phyloP scores from a whole-genome alignment of 805 yeast species.

The Peterozyma xylosa region DNA sequence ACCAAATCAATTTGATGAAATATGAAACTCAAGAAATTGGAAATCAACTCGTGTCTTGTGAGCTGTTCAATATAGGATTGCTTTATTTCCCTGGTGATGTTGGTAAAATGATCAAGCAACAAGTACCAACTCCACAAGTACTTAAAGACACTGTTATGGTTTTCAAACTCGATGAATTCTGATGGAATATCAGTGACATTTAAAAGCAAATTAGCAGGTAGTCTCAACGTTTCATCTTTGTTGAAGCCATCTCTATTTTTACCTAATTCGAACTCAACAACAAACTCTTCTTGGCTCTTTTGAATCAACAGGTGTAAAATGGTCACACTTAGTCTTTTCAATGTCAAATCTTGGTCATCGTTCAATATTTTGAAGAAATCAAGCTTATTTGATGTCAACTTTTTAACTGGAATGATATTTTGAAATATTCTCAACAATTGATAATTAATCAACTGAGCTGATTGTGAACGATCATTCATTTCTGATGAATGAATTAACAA shows the following conservation, averaged over 20 bases:
- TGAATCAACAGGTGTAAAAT: slow-evolving; percentile 34
- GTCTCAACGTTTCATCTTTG: slow-evolving; percentile 14
- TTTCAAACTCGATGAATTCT: slow-evolving; percentile 32
- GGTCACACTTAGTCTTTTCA: slow-evolving; percentile 36
- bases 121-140: slow-evolving; percentile 68
- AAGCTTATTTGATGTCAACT: slow-evolving; percentile 24
- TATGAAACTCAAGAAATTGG: slow-evolving; percentile 42
- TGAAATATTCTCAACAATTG: slow-evolving; percentile 24
- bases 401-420: slow-evolving; percentile 19
- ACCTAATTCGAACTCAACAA: slow-evolving; percentile 52
- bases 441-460: slow-evolving; percentile 26
- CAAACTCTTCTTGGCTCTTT: slow-evolving; percentile 46
- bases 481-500: slow-evolving; percentile 24
- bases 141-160: slow-evolving; percentile 25
- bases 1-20: slow-evolving; percentile 44
- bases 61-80: slow-evolving; percentile 53
- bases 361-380: slow-evolving; percentile 26
- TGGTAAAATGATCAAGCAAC: slow-evolving; percentile 52
- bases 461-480: slow-evolving; percentile 18
- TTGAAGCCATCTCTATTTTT: slow-evolving; percentile 24
- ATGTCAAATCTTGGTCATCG: slow-evolving; percentile 17
- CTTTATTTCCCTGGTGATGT: slow-evolving; percentile 58
- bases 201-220: slow-evolving; percentile 35
- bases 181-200: slow-evolving; percentile 21
- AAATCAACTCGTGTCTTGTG: slow-evolving; percentile 34